A percentile compares a stretch with the other conserved stretches of the same genome.
Evolutionary conservation across 2,329 filamentous ascomycete genomes (phyloP).

Genomic region (Pseudogymnoascus sp.): DNA sequence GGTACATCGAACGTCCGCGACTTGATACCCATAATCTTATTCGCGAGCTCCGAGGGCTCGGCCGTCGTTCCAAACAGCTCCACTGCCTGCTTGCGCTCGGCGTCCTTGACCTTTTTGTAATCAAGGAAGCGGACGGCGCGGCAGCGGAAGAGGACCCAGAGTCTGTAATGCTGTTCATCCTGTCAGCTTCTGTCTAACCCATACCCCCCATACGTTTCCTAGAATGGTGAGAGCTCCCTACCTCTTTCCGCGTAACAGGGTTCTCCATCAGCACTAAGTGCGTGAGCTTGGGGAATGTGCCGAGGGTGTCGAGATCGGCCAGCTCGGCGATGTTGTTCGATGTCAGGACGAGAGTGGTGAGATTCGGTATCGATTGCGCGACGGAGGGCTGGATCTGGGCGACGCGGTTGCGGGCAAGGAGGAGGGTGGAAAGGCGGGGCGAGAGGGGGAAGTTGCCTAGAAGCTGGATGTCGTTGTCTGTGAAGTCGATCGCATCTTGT

Average conservation of each 20-base stretch:
- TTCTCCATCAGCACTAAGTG: constrained; percentile 81
- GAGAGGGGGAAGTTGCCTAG: constrained; percentile 90
- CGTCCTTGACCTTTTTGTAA: constrained; percentile 83
- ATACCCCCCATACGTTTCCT: neutral
- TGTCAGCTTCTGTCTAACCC: constrained; percentile 9
- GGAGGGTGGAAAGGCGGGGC: constrained; percentile 77
- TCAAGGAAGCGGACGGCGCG: constrained; percentile 85
- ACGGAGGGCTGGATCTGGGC: constrained; percentile 71
- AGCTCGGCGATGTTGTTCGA: constrained; percentile 78
- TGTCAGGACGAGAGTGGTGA: constrained; percentile 74
- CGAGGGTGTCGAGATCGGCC: constrained; percentile 78
- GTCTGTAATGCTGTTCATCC: constrained; percentile 69
- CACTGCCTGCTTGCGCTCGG: constrained; percentile 66
- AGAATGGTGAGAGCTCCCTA: constrained; percentile 38
- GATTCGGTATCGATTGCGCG: constrained; percentile 68
- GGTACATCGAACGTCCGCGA: constrained; percentile 64
- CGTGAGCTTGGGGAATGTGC: constrained; percentile 60
- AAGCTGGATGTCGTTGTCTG: constrained; percentile 90
- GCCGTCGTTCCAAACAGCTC: constrained; percentile 78
- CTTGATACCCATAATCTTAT: constrained; percentile 78
- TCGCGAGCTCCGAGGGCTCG: constrained; percentile 73
- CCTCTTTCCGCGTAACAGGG: constrained; percentile 87
- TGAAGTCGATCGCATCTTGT: constrained; percentile 95
- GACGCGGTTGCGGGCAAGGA: constrained; percentile 85
- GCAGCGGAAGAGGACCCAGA: constrained; percentile 83